Percentiles rank a stretch among this genome's conserved stretches.
These are phyloP conservation scores for Botrytis fragariae DNA, from an alignment of 2,329 filamentous ascomycete species.

Conservation along the genomic window DNA sequence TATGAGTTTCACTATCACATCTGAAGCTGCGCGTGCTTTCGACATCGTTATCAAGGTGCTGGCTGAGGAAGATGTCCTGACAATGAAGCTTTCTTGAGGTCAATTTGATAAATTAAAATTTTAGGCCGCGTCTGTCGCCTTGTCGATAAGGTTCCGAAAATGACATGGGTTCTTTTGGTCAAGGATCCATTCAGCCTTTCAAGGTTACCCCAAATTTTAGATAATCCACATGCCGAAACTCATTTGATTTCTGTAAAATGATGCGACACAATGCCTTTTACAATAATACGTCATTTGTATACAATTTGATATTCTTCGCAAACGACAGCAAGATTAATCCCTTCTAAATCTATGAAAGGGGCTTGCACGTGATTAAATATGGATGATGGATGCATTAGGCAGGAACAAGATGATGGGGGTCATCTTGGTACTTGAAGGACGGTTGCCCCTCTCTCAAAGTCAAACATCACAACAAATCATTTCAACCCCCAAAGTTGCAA, in stretches of 20 bases:
- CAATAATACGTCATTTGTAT: slow-evolving; percentile 10
- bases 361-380: slow-evolving; percentile 4
- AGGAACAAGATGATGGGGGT: slow-evolving; percentile 20
- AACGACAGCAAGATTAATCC: slow-evolving; percentile 12
- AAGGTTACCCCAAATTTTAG: slow-evolving; percentile 15
- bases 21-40: slow-evolving; percentile 40
- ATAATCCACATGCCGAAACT: slow-evolving; percentile 3
- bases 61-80: background rate
- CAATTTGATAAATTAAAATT: slow-evolving; percentile 11
- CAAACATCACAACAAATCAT: slow-evolving; percentile 14
- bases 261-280: slow-evolving; percentile 12
- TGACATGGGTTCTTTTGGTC: background rate
- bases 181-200: background rate
- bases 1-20: slow-evolving; percentile 93
- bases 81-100: background rate
- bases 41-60: slow-evolving; percentile 34
- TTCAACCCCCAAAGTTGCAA: background rate
- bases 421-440: slow-evolving; percentile 11
- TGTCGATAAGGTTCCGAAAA: slow-evolving; percentile 15
- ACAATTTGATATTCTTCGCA: slow-evolving; percentile 5
- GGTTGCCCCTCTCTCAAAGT: background rate
- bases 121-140: slow-evolving; percentile 12
- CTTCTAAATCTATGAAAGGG: background rate
- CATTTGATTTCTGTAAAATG: slow-evolving; percentile 10
- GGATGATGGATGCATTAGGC: background rate